phyloP scores from a whole-genome alignment of 257 asterid species.

The Plantago major region DNA sequence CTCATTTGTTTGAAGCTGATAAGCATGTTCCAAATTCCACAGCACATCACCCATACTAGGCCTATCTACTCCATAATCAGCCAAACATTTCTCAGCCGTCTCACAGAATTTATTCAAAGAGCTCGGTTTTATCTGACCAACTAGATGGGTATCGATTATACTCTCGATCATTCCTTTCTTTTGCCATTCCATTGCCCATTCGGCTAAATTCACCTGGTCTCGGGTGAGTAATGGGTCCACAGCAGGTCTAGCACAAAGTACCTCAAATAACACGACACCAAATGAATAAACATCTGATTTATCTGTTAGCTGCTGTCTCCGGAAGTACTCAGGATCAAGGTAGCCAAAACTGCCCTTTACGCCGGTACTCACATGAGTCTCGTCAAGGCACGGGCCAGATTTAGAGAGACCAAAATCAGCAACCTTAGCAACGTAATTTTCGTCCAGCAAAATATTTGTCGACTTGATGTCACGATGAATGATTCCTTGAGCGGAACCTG shows the following conservation, averaged over 20 bases:
- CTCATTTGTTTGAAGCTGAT: constrained; percentile 59
- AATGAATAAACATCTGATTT: constrained; percentile 74
- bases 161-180: constrained; percentile 49
- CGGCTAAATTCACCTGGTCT: constrained; percentile 61
- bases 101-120: constrained; percentile 45
- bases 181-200: constrained; percentile 75
- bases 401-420: constrained; percentile 80
- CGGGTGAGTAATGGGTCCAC: constrained; percentile 45
- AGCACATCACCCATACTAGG: constrained; percentile 74
- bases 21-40: constrained; percentile 73
- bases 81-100: constrained; percentile 73
- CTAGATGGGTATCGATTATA: constrained; percentile 42
- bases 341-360: constrained; percentile 82
- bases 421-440: constrained; percentile 57
- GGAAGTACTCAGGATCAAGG: constrained; percentile 68
- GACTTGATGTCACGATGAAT: constrained; percentile 77
- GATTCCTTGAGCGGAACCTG: constrained; percentile 75
- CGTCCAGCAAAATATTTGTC: constrained; percentile 64
- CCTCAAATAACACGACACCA: constrained; percentile 70
- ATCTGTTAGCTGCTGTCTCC: constrained; percentile 70
- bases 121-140: constrained; percentile 42
- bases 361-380: constrained; percentile 78
- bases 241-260: constrained; percentile 74
- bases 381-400: constrained; percentile 62
- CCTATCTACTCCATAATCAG: constrained; percentile 69